phyloP scores from a whole-genome alignment of 371 early-diverging fungal species.

The Actinomucor elegans region DNA sequence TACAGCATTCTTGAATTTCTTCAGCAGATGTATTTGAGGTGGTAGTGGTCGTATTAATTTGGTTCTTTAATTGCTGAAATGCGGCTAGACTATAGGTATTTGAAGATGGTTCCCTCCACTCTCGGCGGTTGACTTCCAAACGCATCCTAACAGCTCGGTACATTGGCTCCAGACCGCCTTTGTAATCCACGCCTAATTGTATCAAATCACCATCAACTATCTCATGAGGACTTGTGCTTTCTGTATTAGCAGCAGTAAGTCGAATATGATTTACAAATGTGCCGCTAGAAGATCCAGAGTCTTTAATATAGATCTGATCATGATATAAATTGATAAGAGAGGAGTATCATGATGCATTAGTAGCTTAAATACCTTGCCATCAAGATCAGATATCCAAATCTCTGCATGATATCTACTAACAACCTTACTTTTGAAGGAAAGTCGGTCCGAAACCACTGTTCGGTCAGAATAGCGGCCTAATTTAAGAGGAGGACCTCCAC shows the following conservation, averaged over 20 bases:
- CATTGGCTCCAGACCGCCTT: conserved; percentile 80
- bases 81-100: conserved; percentile 23
- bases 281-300: conserved; percentile 85
- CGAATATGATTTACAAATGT: conserved; percentile 89
- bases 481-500: conserved; percentile 59
- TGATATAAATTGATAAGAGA: no score
- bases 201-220: conserved; percentile 84
- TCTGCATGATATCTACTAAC: conserved; percentile 80
- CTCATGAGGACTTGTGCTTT: conserved; percentile 65
- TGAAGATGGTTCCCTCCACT: conserved; percentile 32
- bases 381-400: conserved; percentile 58
- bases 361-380: conserved; percentile 26
- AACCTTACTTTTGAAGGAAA: conserved; percentile 79
- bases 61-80: conserved; percentile 15
- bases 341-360: not conserved
- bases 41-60: not conserved
- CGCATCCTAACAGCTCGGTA: conserved; percentile 83
- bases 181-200: conserved; percentile 89
- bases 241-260: conserved; percentile 72
- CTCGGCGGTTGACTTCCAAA: conserved; percentile 73
- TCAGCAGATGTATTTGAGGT: conserved; percentile 1
- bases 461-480: conserved; percentile 79
- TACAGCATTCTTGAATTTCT: conserved; percentile 87
- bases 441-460: conserved; percentile 57
- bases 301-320: conserved; percentile 71